Base-by-base conservation (phyloP, 441 rosid genomes). In the Syzygium malaccense region DNA sequence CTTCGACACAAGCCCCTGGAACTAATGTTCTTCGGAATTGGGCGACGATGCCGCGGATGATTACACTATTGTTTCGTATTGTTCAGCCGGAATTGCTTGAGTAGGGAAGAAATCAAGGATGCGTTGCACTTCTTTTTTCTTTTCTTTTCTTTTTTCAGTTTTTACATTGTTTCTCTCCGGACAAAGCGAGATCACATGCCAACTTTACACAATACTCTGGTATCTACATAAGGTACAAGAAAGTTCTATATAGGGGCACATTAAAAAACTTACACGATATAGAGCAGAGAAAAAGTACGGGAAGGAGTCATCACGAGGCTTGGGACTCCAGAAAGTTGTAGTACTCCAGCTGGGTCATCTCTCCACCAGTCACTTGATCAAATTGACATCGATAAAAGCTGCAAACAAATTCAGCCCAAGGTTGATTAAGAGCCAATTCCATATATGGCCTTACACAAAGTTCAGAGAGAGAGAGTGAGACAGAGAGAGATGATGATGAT, bases 331-430 rank as follows among this genome's bases (percentile, higher is more conserved):
- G 92, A 89, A 96, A 94, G 94, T 96, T 97, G 93, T 93, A 98
- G 91, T 92, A 93, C 90, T 96, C 99, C 15, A 96, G 91, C 93
- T 95, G 98, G 32, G 93, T 91, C 99, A 98, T 98, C 93, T 96
- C 99, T 87, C 99, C 99, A 5, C 98, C 99, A 64, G 89, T 92
- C 86, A 91, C 95, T 4, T 98, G 98, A 90, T 98, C 99, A 91
- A 94, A 98, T 90, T 96, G 93, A 89, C 99, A 98, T 87, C 98
- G 91, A 89, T 96, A 94, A 93, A 96, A 94, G 94, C 99, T 96
- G 98, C 95, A 93, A n/a, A 33, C 32, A 62, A 23, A 51, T 45
- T 64, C 78, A 33, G 48, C 30, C 78, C 10, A 41, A 33, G 78
- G 37, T 28, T 60, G 30, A 28, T 58, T 30, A 8, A 15, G 26